These are phyloP conservation scores for Ilex asprella DNA, from an alignment of 257 asterid species.

Conservation along the genomic window DNA sequence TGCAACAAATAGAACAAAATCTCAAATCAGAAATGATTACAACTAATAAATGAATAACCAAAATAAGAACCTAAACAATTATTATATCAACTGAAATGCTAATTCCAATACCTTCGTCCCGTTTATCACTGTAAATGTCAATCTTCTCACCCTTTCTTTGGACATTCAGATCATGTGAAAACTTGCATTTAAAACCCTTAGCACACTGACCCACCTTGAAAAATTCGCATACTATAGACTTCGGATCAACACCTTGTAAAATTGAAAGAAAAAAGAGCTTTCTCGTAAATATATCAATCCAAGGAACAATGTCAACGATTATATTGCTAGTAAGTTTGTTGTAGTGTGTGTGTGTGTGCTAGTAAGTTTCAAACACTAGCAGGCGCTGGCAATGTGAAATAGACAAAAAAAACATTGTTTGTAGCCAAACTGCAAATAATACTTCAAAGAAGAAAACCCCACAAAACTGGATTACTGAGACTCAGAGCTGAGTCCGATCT, in stretches of 20 bases:
- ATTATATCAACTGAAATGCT: constrained; percentile 5
- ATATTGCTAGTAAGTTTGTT: no score
- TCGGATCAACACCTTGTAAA: constrained; percentile 72
- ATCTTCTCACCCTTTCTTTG: constrained; percentile 98
- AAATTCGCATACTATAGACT: constrained; percentile 78
- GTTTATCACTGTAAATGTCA: constrained; percentile 74
- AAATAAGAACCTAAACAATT: background rate
- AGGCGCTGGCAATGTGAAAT: no score
- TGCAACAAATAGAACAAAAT: constrained; percentile 7
- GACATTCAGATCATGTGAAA: constrained; percentile 87
- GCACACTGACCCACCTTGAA: constrained; percentile 83
- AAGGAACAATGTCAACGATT: no score
- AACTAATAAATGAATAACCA: background rate
- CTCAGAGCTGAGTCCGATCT: no score
- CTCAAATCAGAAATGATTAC: background rate
- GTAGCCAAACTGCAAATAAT: no score
- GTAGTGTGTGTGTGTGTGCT: no score
- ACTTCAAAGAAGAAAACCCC: no score
- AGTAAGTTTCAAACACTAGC: no score
- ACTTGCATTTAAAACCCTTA: constrained; percentile 94
- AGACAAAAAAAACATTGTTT: no score
- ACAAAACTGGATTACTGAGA: no score
- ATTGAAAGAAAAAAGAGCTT: no score
- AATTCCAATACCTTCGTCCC: constrained; percentile 40
- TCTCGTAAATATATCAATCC: no score